phyloP scores from a whole-genome alignment of 305 asterid species.

The Coffea humblotiana region DNA sequence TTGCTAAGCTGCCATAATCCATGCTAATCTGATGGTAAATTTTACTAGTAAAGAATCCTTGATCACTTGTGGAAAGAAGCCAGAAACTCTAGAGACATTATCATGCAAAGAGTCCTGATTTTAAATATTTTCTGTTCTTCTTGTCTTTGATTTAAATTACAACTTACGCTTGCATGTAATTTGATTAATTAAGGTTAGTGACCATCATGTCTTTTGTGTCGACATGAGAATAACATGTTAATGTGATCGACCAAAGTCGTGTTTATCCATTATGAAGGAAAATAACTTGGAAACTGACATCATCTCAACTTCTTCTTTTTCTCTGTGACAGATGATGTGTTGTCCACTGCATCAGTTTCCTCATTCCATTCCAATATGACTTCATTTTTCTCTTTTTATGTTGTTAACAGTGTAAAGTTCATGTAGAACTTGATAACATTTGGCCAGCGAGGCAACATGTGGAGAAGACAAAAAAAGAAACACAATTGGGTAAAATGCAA shows the following conservation, averaged over 20 bases:
- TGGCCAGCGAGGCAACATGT: background rate
- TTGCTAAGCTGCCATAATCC: constrained; percentile 11
- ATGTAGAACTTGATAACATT: background rate
- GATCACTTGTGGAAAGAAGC: background rate
- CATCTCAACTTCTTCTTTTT: background rate
- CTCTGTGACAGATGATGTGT: background rate
- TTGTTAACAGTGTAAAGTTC: background rate
- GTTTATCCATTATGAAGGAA: background rate
- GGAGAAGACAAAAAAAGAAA: no score
- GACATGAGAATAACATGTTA: background rate
- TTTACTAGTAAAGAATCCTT: background rate
- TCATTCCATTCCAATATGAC: background rate
- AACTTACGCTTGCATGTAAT: background rate
- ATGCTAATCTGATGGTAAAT: constrained; percentile 5
- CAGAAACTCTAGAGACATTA: background rate
- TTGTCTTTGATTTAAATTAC: background rate
- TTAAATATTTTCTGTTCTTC: constrained; percentile 3
- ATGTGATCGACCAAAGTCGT: background rate
- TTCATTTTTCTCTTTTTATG: background rate
- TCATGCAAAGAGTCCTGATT: background rate
- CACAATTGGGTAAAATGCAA: no score
- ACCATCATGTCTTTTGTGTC: background rate
- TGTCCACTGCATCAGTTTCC: background rate
- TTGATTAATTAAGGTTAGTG: background rate
- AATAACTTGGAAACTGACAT: constrained; percentile 3